These are phyloP conservation scores for Tylopilus rubrobrunneus DNA, from an alignment of 768 basidiomycete genomes.

Conservation along the genomic window DNA sequence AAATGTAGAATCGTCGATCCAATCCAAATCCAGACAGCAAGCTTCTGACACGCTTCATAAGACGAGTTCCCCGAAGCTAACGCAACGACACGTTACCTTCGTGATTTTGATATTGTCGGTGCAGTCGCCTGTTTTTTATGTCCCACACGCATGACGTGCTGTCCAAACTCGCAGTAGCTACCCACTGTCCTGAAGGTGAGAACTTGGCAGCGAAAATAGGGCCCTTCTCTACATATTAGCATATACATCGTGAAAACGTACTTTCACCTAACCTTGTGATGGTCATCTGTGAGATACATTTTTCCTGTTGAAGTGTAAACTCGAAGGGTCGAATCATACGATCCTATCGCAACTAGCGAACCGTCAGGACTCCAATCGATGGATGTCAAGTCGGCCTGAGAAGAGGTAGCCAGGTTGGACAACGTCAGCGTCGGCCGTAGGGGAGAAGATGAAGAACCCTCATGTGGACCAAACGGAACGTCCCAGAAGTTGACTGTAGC, in stretches of 20 bases:
- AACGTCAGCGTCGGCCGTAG: constrained; percentile 40
- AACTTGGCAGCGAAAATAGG: constrained; percentile 79
- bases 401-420: constrained; percentile 44
- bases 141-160: constrained; percentile 79
- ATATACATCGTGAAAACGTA: neutral
- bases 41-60: constrained; percentile 38
- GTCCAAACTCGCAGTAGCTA: constrained; percentile 76
- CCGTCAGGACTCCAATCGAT: constrained; percentile 78
- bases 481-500: constrained; percentile 73
- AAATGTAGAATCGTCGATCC: constrained; percentile 69
- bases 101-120: constrained; percentile 63
- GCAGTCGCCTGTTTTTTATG: constrained; percentile 53
- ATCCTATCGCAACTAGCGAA: constrained; percentile 70
- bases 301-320: constrained; percentile 61
- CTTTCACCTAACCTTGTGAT: constrained; percentile 54
- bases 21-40: constrained; percentile 79
- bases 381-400: constrained; percentile 65
- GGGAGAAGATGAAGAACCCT: constrained; percentile 13
- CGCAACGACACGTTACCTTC: constrained; percentile 42
- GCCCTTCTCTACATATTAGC: constrained; percentile 47
- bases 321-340: constrained; percentile 69
- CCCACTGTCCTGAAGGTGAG: constrained; percentile 67
- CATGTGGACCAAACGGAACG: constrained; percentile 40
- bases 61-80: neutral
- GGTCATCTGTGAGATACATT: constrained; percentile 55